A percentile compares a stretch with the other conserved stretches of the same genome.
Evolutionary conservation across 768 basidiomycete genomes (phyloP).

Genomic region (Tulasnella sp.): DNA sequence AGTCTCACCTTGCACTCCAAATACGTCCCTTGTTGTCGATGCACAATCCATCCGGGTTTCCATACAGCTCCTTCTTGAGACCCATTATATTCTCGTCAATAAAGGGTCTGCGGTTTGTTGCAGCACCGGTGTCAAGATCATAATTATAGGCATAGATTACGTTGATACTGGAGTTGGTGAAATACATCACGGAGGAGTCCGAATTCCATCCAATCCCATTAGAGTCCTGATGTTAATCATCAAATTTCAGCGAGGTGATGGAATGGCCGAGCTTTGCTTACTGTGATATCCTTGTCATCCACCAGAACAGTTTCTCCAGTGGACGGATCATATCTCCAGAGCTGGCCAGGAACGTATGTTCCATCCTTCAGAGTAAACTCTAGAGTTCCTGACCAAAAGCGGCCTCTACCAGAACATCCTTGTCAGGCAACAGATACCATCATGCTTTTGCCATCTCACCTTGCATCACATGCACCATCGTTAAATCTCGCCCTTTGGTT

Average conservation of each 20-base stretch:
- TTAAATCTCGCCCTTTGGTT: constrained; percentile 39
- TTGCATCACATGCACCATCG: constrained; percentile 51
- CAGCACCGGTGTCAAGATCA: constrained; percentile 35
- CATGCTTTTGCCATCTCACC: neutral
- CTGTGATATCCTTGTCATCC: constrained; percentile 55
- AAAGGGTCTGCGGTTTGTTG: constrained; percentile 44
- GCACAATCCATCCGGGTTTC: constrained; percentile 44
- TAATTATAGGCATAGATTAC: constrained; percentile 58
- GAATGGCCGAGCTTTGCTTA: constrained; percentile 21
- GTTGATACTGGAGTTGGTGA: constrained; percentile 55
- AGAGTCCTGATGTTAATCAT: constrained; percentile 31
- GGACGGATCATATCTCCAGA: constrained; percentile 47
- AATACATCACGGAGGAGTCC: constrained; percentile 54
- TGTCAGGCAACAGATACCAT: neutral
- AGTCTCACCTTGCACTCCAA: constrained; percentile 48
- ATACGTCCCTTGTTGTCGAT: constrained; percentile 48
- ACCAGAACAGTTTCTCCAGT: constrained; percentile 36
- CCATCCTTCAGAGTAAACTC: constrained; percentile 26
- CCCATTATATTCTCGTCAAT: constrained; percentile 43
- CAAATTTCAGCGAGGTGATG: neutral
- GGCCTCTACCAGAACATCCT: constrained; percentile 30
- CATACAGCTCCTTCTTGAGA: constrained; percentile 23
- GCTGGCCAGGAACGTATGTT: constrained; percentile 39
- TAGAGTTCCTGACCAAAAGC: constrained; percentile 55
- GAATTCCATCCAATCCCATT: constrained; percentile 55